Base-by-base conservation (phyloP, 108 stramenopile species). In the Pseudonitzschia pungens region DNA sequence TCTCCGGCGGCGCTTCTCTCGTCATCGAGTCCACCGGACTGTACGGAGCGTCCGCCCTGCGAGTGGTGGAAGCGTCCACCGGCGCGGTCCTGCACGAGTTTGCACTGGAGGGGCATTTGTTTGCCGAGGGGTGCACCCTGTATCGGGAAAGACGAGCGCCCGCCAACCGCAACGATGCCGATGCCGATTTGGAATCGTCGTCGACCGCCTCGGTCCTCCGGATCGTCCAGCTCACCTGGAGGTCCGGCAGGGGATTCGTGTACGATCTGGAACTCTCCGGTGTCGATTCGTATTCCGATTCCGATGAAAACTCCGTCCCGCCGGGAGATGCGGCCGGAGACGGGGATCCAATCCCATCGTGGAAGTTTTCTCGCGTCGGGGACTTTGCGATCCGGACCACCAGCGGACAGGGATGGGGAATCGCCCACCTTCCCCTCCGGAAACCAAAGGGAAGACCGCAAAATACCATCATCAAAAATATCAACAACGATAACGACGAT, bases 111-210 rank as follows among this genome's bases (percentile, higher is more conserved):
- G 50, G 26, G 2, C 57, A 78, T 53, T 77, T 78, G 28, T 95
- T 95, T 74, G 94, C 84, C 18, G 91, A 95, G 73, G 94, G 94
- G 31, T 84, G 89, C 65, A 73, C 91, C 1, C 81, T 72, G 42
- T 83, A 65, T 5, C 36, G 36, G 36, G 4, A 36, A 36, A 2
- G 36, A 36, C 36, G 36, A 36, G n/a, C n/a, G n/a, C n/a, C n/a
- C 36, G 53, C 2, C 53, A 24, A 54, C 24, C 7, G 4, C 53
- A 54, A 54, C 7, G 24, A 54, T 4, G 24, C 2, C 36, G 36
- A 36, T n/a, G n/a, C n/a, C n/a, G n/a, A n/a, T n/a, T n/a, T n/a
- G n/a, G n/a, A n/a, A n/a, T n/a, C n/a, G n/a, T n/a, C n/a, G n/a
- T n/a, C n/a, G n/a, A n/a, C n/a, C n/a, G 36, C 36, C 6, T 6